Evolutionary conservation across 2,329 filamentous ascomycete genomes (phyloP).

Genomic region (Westerdykella sp.): DNA sequence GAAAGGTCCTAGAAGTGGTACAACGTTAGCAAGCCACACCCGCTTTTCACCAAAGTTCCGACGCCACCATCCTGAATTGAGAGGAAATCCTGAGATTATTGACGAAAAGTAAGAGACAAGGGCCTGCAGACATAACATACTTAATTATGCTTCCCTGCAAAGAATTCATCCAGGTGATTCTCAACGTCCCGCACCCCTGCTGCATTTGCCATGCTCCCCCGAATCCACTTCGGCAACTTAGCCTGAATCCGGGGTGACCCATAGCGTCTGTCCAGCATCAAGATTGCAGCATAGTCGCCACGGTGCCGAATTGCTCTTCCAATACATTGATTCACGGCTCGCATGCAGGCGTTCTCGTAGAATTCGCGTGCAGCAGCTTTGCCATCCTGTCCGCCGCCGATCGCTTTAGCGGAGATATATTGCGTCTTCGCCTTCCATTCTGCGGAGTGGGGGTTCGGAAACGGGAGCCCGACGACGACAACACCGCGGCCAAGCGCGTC

Average conservation of each 20-base stretch:
- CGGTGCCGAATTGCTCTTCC: slow-evolving; percentile 84
- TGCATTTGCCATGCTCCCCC: slow-evolving; percentile 51
- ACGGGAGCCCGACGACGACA: slow-evolving; percentile 85
- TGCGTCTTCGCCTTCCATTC: slow-evolving; percentile 92
- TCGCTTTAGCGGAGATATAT: slow-evolving; percentile 65
- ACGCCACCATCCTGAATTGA: not conserved
- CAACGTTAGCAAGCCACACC: slow-evolving; percentile 9
- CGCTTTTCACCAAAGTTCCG: slow-evolving; percentile 2
- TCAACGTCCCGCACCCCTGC: slow-evolving; percentile 43
- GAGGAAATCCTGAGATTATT: slow-evolving; percentile 3
- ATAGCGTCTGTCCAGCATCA: slow-evolving; percentile 79
- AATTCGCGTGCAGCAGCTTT: slow-evolving; percentile 61
- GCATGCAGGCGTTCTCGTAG: slow-evolving; percentile 94
- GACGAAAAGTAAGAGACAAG: not conserved
- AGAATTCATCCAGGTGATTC: slow-evolving; percentile 32
- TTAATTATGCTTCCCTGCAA: slow-evolving; percentile 21
- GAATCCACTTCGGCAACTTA: slow-evolving; percentile 89
- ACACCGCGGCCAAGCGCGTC: slow-evolving; percentile 85
- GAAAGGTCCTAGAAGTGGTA: too few species aligned
- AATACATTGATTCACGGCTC: slow-evolving; percentile 94
- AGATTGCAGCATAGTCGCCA: slow-evolving; percentile 82
- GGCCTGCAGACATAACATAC: not conserved
- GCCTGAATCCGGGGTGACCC: slow-evolving; percentile 62
- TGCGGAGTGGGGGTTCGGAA: slow-evolving; percentile 79
- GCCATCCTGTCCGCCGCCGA: slow-evolving; percentile 34